phyloP scores from a whole-genome alignment of 1,139 yeast species.

The Suhomyces atakaporum region DNA sequence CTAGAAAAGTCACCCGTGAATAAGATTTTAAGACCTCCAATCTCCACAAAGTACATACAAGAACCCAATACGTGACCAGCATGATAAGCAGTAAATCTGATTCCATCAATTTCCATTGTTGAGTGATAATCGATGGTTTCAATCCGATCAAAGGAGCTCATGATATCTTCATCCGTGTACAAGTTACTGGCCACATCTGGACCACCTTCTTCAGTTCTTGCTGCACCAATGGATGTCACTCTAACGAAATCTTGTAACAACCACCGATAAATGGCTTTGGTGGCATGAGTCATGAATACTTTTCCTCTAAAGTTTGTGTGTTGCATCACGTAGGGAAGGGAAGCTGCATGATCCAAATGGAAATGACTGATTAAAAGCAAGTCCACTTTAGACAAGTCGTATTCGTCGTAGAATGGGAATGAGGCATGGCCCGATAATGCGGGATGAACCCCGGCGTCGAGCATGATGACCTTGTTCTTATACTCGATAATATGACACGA shows the following conservation, averaged over 20 bases:
- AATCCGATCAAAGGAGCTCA: slow-evolving; percentile 82
- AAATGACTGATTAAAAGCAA: slow-evolving; percentile 86
- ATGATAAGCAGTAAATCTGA: slow-evolving; percentile 94
- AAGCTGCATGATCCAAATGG: slow-evolving; percentile 97
- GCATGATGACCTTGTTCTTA: slow-evolving; percentile 94
- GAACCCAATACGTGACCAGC: slow-evolving; percentile 99
- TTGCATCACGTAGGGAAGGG: slow-evolving; percentile 96
- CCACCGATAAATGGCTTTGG: slow-evolving; percentile 97
- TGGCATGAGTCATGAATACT: slow-evolving; percentile 98
- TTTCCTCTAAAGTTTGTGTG: slow-evolving; percentile 92
- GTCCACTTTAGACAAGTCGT: slow-evolving; percentile 85
- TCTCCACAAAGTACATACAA: slow-evolving; percentile 94
- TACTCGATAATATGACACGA: slow-evolving; percentile 91
- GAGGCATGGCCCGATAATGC: slow-evolving; percentile 89
- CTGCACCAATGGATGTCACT: slow-evolving; percentile 70
- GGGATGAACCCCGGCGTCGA: slow-evolving; percentile 98
- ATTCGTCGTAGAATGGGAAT: slow-evolving; percentile 92
- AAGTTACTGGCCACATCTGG: slow-evolving; percentile 49
- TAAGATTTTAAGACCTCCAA: slow-evolving; percentile 85
- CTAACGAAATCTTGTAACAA: slow-evolving; percentile 89
- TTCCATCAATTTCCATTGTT: slow-evolving; percentile 90
- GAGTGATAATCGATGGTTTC: slow-evolving; percentile 96
- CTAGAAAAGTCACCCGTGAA: slow-evolving; percentile 97
- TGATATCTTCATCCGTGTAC: slow-evolving; percentile 88
- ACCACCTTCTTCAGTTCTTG: slow-evolving; percentile 24